Conservation (phyloP, 2,329 filamentous ascomycete genomes). For the Trichoderma sp. region DNA sequence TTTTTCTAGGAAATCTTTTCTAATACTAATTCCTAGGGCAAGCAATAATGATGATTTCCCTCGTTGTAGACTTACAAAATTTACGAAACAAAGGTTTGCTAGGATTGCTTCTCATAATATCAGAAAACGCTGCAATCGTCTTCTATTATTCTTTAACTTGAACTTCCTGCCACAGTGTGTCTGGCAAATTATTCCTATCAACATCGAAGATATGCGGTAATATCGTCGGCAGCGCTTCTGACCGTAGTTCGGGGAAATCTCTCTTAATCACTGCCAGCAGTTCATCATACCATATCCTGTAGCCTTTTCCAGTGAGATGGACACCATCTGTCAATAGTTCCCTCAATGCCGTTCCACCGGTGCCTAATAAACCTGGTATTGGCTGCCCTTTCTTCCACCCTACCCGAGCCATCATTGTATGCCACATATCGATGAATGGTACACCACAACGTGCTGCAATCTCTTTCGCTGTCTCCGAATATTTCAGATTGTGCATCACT, state of each 20-base stretch:
- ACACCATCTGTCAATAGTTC: neutral
- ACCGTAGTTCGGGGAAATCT: neutral
- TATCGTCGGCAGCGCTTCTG: neutral
- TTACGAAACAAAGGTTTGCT: too few relatives aligned
- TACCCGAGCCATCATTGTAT: neutral
- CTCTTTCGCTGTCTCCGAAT: neutral
- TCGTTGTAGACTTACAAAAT: too few relatives aligned
- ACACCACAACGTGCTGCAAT: neutral
- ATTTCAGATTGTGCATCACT: neutral
- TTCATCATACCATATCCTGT: constrained; percentile 14
- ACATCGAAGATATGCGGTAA: constrained; percentile 10
- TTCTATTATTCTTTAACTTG: neutral
- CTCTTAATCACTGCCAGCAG: neutral
- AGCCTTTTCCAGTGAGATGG: neutral
- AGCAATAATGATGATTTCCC: too few relatives aligned
- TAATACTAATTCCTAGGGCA: neutral
- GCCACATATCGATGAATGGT: constrained; percentile 13
- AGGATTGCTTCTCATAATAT: neutral
- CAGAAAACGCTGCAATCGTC: neutral
- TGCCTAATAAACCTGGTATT: neutral
- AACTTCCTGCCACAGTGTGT: constrained; percentile 1
- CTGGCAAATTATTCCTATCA: neutral
- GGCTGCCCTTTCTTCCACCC: constrained; percentile 7
- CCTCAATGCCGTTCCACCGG: neutral
- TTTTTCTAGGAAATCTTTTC: too few relatives aligned